Conservation (phyloP, 495 filamentous ascomycete species). For the Parmelia sp. region DNA sequence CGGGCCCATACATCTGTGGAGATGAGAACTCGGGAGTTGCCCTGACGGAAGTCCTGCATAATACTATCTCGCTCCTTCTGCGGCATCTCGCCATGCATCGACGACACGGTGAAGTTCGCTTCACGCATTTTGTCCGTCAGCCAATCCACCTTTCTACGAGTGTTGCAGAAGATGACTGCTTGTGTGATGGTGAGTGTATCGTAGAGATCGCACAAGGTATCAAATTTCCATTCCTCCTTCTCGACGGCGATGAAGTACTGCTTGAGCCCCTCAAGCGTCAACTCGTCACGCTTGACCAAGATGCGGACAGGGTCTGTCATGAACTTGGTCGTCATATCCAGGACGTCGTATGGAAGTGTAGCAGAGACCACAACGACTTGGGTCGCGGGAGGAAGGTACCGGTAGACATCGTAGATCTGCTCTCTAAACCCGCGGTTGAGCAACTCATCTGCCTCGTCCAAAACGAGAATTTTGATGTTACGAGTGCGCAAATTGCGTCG, state of each 20-base stretch:
- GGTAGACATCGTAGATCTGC: conserved; percentile 99
- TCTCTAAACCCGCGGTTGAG: conserved; percentile 93
- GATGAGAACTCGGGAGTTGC: conserved; percentile 94
- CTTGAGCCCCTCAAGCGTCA: conserved; percentile 96
- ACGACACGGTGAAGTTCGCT: conserved; percentile 94
- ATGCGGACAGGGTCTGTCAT: conserved; percentile 99
- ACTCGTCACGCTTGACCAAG: conserved; percentile 98
- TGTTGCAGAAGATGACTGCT: conserved; percentile 99
- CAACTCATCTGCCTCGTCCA: conserved; percentile 94
- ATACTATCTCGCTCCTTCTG: conserved; percentile 96
- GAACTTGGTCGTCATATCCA: conserved; percentile 99
- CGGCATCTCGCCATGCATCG: conserved; percentile 99
- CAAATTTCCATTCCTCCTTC: conserved; percentile 99
- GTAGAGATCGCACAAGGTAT: conserved; percentile 99
- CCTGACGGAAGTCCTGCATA: conserved; percentile 98
- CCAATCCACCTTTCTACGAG: conserved; percentile 98
- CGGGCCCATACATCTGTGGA: conserved; percentile 95
- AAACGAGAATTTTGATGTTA: conserved; percentile 97
- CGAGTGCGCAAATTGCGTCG: conserved; percentile 88
- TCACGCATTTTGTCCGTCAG: conserved; percentile 97
- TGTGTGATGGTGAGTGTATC: conserved; percentile 98
- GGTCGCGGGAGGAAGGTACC: conserved; percentile 88
- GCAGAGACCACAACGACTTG: conserved; percentile 98
- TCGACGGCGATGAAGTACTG: conserved; percentile 99
- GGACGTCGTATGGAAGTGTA: conserved; percentile 93